Evolutionary conservation across 1,284 basidiomycete species (phyloP).

Genomic region (Apiotrichum mycotoxinovorans): DNA sequence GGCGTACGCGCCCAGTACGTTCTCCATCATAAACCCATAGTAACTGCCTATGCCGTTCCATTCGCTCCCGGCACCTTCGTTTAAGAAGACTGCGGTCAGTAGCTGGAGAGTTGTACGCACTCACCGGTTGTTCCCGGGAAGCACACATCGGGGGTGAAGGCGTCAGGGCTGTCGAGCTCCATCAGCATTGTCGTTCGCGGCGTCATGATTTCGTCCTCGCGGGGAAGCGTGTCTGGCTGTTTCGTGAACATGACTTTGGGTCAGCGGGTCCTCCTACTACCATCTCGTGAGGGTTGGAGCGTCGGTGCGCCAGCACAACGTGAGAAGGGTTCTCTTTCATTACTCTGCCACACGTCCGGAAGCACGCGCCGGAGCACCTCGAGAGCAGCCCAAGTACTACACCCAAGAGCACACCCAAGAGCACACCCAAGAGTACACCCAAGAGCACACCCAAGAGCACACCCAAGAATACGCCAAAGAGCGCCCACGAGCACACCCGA

Average conservation of each 20-base stretch:
- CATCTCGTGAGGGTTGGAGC: too few relatives aligned
- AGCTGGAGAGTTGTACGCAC: neutral
- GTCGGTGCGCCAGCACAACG: too few relatives aligned
- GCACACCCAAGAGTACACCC: too few relatives aligned
- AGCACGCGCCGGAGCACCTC: too few relatives aligned
- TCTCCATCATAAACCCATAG: conserved; percentile 29
- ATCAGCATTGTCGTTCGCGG: conserved; percentile 3
- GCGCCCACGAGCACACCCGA: too few relatives aligned
- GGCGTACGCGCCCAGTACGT: conserved; percentile 12
- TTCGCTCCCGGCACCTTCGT: conserved; percentile 21
- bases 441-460: too few relatives aligned
- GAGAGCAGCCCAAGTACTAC: too few relatives aligned
- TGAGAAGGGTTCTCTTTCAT: too few relatives aligned
- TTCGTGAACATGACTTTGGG: conserved; percentile 6
- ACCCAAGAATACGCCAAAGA: too few relatives aligned
- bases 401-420: too few relatives aligned
- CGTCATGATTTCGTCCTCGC: conserved; percentile 16
- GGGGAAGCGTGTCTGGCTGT: conserved; percentile 3
- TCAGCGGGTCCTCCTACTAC: too few relatives aligned
- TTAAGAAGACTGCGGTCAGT: conserved; percentile 22
- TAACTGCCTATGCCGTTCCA: conserved; percentile 21
- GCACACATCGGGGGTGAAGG: neutral
- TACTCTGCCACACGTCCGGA: too few relatives aligned
- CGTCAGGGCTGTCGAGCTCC: neutral
- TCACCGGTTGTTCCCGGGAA: neutral